Evolutionary conservation across 495 filamentous ascomycete species (phyloP), one percentile per base, ranked within the genome.

Genomic region (Cercophora scortea): DNA sequence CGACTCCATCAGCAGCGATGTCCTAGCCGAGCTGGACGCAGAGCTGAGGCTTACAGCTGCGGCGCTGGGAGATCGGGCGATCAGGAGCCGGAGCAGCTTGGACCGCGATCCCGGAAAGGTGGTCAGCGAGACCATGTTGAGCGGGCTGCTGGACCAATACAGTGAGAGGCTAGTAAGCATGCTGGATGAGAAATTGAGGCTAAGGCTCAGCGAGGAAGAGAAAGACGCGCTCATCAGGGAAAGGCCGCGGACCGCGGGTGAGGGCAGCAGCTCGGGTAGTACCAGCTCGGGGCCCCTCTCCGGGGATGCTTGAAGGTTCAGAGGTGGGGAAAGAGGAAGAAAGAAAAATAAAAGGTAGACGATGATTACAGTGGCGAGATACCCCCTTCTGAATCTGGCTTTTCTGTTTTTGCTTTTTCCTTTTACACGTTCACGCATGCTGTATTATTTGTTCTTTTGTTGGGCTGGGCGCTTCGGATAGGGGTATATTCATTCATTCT

Each of bases 41-140:
- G 92, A 95, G 65, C 70, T 98, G 44, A 77, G 81, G 2, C 76
- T 90, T 19, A 94, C 90, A 0, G 78, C 83, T 1, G 76, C 85
- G 7, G 84, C 83, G 6, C 65, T 96, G 6, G 80, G 79, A 18
- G 80, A 86, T 56, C 72, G 75, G 49, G 77, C 74, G 32, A 70
- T 76, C 42, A 65, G 74, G 53, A 78, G 65, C 53, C 50, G 62
- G 32, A 65, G 57, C 15, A 51, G 8, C 17, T 10, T 39, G 16
- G 41, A 38, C 13, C 16, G 48, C 16, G 41, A 47, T 8, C 43
- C 45, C 5, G 34, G 58, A 16, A 76, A 73, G 49, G 66, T 70
- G 16, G 63, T 84, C 45, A 80, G 75, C 56, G 83, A 86, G 60
- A 71, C 68, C 8, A 68, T 80, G 47, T 76, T 88, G 58, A 79